A percentile compares a stretch with the other conserved stretches of the same genome.
These are phyloP conservation scores for Wallacemonas sp. DNA, from an alignment of 208 protist genomes.

Conservation along the genomic window DNA sequence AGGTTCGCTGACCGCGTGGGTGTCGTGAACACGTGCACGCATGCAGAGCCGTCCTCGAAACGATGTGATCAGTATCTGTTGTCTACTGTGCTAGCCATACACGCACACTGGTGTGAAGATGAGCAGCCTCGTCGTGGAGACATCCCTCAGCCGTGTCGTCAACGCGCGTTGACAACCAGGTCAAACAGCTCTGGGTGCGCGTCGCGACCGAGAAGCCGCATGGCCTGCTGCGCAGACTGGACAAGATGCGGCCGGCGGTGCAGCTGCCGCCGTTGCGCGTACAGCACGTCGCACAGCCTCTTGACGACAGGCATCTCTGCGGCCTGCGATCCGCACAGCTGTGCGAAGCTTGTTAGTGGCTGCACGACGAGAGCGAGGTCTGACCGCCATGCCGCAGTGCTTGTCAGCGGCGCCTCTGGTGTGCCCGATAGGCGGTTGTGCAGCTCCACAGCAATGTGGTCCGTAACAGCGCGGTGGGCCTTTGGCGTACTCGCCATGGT, in stretches of 20 bases:
- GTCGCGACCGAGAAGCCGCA: constrained; percentile 28
- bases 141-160: no score
- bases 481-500: constrained; percentile 14
- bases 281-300: constrained; percentile 43
- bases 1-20: no score
- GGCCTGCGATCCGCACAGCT: constrained; percentile 20
- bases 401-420: not conserved
- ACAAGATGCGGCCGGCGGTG: constrained; percentile 56
- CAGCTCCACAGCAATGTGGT: constrained; percentile 11
- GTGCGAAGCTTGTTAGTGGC: not conserved
- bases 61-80: no score
- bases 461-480: constrained; percentile 1
- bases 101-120: no score
- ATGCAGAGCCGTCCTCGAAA: not conserved
- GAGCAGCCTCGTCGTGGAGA: no score
- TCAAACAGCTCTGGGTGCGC: constrained; percentile 40
- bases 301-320: constrained; percentile 29
- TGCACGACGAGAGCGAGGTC: constrained; percentile 32
- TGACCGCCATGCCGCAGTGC: constrained; percentile 9
- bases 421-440: not conserved
- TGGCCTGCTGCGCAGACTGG: constrained; percentile 40
- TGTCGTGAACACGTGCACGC: not conserved
- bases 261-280: constrained; percentile 48
- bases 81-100: no score
- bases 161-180: constrained; percentile 28